These are phyloP conservation scores for Fomitopsis pinicola DNA, from an alignment of 1,284 basidiomycete species.

Conservation along the genomic window DNA sequence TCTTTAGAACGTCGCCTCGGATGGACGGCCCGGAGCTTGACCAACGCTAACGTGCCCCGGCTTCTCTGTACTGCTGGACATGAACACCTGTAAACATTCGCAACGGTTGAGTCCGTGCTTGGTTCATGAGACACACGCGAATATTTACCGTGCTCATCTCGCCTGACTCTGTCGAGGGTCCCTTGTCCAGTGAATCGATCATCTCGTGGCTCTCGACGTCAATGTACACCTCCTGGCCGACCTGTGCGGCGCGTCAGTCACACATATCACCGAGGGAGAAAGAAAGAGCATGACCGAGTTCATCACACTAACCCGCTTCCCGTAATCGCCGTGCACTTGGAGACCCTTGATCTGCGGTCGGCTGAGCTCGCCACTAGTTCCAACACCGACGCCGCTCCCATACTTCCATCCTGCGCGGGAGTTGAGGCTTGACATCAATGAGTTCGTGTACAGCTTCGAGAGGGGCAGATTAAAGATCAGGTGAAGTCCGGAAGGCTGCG, in stretches of 20 bases:
- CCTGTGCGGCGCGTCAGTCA: conserved; percentile 10
- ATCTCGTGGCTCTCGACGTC: conserved; percentile 30
- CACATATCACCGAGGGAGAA: neutral
- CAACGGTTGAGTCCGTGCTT: neutral
- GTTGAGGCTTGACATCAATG: conserved; percentile 31
- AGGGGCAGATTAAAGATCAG: conserved; percentile 30
- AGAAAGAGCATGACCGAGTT: conserved; percentile 2
- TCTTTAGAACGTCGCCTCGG: neutral
- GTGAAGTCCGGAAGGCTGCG: conserved; percentile 25
- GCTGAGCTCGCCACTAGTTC: conserved; percentile 8
- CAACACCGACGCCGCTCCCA: conserved; percentile 14
- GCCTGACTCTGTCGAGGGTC: neutral
- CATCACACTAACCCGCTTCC: conserved; percentile 19
- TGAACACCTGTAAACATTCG: neutral
- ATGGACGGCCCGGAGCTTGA: neutral
- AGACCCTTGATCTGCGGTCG: conserved; percentile 4
- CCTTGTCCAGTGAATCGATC: conserved; percentile 16
- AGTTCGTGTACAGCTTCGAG: conserved; percentile 31
- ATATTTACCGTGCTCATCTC: conserved; percentile 1
- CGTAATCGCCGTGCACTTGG: conserved; percentile 11
- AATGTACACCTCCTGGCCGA: conserved; percentile 26
- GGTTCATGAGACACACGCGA: too few relatives aligned
- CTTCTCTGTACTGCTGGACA: conserved; percentile 1
- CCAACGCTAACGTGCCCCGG: conserved; percentile 2
- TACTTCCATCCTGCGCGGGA: conserved; percentile 29